These are phyloP conservation scores for Colletotrichum salicis DNA, from an alignment of 2,329 filamentous ascomycete genomes.

Conservation along the genomic window DNA sequence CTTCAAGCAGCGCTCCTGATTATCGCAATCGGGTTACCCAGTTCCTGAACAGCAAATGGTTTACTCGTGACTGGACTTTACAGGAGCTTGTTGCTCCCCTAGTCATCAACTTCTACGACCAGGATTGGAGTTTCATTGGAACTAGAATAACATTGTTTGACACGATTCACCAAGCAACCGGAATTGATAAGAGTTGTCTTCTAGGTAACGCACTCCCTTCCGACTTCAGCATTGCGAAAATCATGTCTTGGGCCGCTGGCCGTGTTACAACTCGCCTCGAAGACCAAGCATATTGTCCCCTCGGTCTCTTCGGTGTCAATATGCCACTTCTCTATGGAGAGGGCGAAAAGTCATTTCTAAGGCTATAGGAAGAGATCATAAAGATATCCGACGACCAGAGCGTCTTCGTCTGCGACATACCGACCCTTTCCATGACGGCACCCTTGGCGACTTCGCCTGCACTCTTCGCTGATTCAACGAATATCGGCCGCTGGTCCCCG, in stretches of 20 bases:
- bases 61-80: conserved; percentile 35
- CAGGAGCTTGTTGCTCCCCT: conserved; percentile 34
- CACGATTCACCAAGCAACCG: not conserved
- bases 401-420: conserved; percentile 42
- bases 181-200: not conserved
- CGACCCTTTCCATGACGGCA: not conserved
- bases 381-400: conserved; percentile 47
- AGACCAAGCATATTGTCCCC: conserved; percentile 48
- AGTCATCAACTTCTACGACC: conserved; percentile 17
- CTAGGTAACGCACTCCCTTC: not conserved
- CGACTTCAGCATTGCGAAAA: conserved; percentile 39
- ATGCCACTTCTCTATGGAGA: conserved; percentile 51
- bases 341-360: conserved; percentile 45
- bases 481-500: not conserved
- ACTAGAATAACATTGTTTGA: not conserved
- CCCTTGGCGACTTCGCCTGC: not conserved
- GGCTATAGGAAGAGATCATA: conserved; percentile 49
- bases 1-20: not conserved
- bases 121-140: conserved; percentile 22
- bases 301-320: conserved; percentile 48
- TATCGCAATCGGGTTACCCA: not conserved
- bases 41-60: conserved; percentile 28
- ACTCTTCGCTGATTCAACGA: not conserved
- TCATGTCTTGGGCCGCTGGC: conserved; percentile 49
- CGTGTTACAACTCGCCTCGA: conserved; percentile 44